Base-by-base conservation (phyloP, 371 early-diverging fungal species). In the Apophysomyces variabilis region DNA sequence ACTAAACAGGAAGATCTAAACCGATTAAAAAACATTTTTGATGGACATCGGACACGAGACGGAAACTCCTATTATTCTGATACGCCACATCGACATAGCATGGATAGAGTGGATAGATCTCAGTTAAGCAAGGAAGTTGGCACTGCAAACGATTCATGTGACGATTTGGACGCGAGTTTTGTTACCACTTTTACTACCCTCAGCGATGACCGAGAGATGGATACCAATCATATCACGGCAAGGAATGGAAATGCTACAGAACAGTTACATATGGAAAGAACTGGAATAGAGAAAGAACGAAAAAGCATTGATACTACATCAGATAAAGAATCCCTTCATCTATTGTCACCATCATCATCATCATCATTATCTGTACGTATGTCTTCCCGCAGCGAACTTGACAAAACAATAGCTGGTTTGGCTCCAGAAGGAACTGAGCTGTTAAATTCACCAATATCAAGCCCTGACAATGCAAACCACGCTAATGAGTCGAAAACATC, bases 141-240 rank as follows among this genome's bases (percentile, higher is more conserved):
- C 39, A 38, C 14, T 18, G 26, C 13, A 14, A 21, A 59, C 39
- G 60, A 59, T 43, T 38, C 41, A 5, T 43, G 21, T 11, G 43
- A 43, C 39, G 60, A 39, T 18, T 39, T 18, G 36, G 44, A 59
- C 38, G 60, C 60, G 38, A 59, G 60, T 35, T 59, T 59, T 43
- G 43, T 59, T 38, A 59, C 60, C 38, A 43, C 44, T 7, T 59
- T 41, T n/a, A 59, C 60, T 14, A 59, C 60, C 12, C 43, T 59
- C 21, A 43, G 60, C 11, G 60, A 59, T 18, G 38, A 18, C 11
- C n/a, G 39, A 18, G 60, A 7, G n/a, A 21, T 8, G 32, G 21
- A 50, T 21, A 3, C 54, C 7, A 50, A 50, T 18, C 21, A 9
- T n/a, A 50, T 21, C 8, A 21, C 54, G 5, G 21, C 54, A n/a